Conservation (phyloP, 495 filamentous ascomycete species). For the Hypoxylon trugodes region DNA sequence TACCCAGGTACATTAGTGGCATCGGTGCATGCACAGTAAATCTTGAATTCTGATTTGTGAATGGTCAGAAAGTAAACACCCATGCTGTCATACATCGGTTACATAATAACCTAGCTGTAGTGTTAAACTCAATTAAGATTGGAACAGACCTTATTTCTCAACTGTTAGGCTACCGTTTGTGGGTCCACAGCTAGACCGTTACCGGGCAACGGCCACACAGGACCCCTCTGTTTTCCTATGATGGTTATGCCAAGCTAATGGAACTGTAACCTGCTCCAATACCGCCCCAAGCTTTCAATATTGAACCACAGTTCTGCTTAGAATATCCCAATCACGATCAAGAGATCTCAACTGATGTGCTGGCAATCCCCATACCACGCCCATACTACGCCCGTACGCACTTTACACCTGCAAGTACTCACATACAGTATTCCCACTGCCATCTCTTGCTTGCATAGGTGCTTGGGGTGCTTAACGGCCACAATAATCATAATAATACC, state of each 20-base stretch:
- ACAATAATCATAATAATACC: conserved; percentile 37
- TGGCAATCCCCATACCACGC: conserved; percentile 31
- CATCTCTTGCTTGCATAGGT: conserved; percentile 11
- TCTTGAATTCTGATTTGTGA: conserved; percentile 19
- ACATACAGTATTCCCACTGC: conserved; percentile 7
- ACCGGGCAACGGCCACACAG: conserved; percentile 33
- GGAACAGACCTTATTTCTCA: conserved; percentile 3
- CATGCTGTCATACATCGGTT: conserved; percentile 7
- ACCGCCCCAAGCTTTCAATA: conserved; percentile 31
- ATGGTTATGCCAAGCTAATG: conserved; percentile 30
- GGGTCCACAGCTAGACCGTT: conserved; percentile 16
- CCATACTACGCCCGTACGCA: conserved; percentile 10
- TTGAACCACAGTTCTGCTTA: conserved; percentile 16
- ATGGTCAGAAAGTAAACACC: conserved; percentile 23
- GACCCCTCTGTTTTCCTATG: conserved; percentile 41
- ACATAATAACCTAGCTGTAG: conserved; percentile 1
- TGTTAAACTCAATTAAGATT: conserved; percentile 7
- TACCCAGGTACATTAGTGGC: conserved; percentile 29
- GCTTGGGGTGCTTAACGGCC: conserved; percentile 28
- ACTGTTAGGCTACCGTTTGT: no score
- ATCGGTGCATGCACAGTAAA: conserved; percentile 24
- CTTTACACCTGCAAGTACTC: conserved; percentile 7
- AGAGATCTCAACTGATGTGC: conserved; percentile 38
- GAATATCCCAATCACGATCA: conserved; percentile 34
- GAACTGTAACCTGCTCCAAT: conserved; percentile 26